Percentiles rank a stretch among this genome's conserved stretches.
Evolutionary conservation across 306 rosid species (phyloP).

Genomic region (Vachellia collinsii): DNA sequence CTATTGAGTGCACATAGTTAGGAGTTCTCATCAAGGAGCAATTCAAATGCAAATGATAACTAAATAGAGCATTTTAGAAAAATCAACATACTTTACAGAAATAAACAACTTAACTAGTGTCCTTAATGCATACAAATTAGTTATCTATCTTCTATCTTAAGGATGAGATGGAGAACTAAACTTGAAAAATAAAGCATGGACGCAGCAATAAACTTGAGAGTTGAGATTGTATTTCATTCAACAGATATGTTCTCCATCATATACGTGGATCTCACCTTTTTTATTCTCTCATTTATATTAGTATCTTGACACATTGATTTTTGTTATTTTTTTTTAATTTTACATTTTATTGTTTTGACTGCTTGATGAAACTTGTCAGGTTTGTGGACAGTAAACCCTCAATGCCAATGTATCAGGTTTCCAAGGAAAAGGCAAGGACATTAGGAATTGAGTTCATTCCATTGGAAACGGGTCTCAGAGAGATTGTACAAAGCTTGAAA

Average conservation of each 20-base stretch:
- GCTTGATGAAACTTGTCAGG: background rate
- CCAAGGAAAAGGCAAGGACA: background rate
- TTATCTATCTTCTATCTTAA: too few species aligned
- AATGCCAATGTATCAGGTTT: background rate
- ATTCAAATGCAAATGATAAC: too few species aligned
- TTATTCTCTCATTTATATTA: background rate
- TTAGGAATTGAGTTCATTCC: slow-evolving; percentile 1
- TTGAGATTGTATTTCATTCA: background rate
- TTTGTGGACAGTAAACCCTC: background rate
- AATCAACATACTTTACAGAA: too few species aligned
- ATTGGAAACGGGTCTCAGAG: background rate
- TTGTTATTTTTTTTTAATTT: background rate
- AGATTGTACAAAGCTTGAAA: background rate
- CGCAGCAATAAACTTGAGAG: background rate
- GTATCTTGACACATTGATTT: background rate
- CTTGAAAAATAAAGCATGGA: background rate
- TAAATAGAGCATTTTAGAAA: too few species aligned
- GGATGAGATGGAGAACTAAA: background rate
- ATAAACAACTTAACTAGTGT: too few species aligned
- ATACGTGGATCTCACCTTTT: background rate
- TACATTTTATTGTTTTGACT: background rate
- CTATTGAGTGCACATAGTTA: too few species aligned
- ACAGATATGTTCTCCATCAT: background rate
- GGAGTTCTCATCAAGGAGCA: too few species aligned
- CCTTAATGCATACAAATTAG: too few species aligned